These are phyloP conservation scores for Sporothrix mexicana DNA, from an alignment of 2,329 filamentous ascomycete species.

Conservation along the genomic window DNA sequence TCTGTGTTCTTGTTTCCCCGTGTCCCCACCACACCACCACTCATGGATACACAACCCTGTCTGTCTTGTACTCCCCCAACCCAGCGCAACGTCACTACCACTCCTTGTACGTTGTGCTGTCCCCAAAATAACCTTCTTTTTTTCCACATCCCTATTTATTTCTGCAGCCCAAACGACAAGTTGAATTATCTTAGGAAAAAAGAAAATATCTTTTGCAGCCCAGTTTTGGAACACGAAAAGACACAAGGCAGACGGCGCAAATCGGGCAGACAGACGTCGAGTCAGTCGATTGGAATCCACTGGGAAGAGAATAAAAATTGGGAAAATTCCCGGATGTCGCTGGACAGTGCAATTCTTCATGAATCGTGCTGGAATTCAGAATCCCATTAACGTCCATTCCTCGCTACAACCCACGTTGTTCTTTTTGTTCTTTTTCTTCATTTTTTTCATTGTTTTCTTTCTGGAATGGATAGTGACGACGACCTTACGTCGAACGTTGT, in stretches of 20 bases:
- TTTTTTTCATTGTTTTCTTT: not conserved
- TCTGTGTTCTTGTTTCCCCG: not conserved
- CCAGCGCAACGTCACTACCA: conserved; percentile 6
- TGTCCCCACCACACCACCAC: not conserved
- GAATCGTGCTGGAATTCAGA: not conserved
- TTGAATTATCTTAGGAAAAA: too few species aligned
- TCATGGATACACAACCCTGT: too few species aligned
- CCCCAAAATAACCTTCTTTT: not conserved
- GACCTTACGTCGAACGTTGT: not conserved
- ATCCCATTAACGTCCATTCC: not conserved
- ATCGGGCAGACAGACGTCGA: not conserved
- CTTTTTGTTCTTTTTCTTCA: not conserved
- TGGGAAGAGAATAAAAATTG: too few species aligned
- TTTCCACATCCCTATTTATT: not conserved
- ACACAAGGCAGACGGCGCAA: not conserved
- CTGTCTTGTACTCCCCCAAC: conserved; percentile 7
- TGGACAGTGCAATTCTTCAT: not conserved
- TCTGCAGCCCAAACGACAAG: too few species aligned
- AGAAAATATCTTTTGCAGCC: too few species aligned
- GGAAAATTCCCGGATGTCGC: too few species aligned
- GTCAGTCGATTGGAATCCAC: too few species aligned
- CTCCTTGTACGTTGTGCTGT: not conserved
- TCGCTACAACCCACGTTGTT: not conserved
- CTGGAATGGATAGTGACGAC: not conserved
- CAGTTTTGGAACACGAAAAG: not conserved